Conservation (phyloP, 2,329 filamentous ascomycete species). For the Neopestalotiopsis sp. region DNA sequence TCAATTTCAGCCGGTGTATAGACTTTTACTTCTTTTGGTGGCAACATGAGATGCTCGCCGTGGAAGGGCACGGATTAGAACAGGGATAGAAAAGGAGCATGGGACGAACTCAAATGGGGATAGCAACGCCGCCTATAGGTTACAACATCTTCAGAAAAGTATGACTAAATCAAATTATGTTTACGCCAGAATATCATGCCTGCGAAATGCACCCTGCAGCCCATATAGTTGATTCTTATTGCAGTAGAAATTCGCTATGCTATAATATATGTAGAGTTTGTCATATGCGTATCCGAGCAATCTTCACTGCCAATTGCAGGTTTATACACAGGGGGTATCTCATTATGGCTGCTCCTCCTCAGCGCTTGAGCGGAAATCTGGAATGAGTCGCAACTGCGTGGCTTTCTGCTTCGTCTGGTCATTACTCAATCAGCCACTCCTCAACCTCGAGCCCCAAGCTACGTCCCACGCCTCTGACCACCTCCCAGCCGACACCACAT, state of each 20-base stretch:
- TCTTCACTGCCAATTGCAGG: neutral
- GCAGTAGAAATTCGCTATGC: too few species aligned
- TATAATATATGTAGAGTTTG: too few species aligned
- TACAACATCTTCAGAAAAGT: neutral
- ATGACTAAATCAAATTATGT: neutral
- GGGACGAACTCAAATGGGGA: neutral
- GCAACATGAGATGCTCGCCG: too few species aligned
- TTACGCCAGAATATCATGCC: neutral
- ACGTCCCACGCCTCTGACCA: constrained; percentile 71
- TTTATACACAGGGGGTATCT: neutral
- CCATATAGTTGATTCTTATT: too few species aligned
- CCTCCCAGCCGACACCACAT: constrained; percentile 81
- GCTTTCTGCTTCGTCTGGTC: neutral
- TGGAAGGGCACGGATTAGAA: neutral
- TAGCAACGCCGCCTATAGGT: neutral
- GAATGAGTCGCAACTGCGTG: neutral
- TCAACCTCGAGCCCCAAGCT: constrained; percentile 79
- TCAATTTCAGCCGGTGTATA: neutral
- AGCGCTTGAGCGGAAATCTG: neutral
- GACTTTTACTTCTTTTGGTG: neutral
- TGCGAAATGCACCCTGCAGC: too few species aligned
- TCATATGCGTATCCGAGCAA: neutral
- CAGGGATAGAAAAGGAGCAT: neutral
- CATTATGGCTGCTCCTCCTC: neutral
- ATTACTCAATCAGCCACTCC: constrained; percentile 73